Evolutionary conservation across 768 basidiomycete species (phyloP), one percentile per base, ranked within the genome.

Genomic region (Mycena haematopus): DNA sequence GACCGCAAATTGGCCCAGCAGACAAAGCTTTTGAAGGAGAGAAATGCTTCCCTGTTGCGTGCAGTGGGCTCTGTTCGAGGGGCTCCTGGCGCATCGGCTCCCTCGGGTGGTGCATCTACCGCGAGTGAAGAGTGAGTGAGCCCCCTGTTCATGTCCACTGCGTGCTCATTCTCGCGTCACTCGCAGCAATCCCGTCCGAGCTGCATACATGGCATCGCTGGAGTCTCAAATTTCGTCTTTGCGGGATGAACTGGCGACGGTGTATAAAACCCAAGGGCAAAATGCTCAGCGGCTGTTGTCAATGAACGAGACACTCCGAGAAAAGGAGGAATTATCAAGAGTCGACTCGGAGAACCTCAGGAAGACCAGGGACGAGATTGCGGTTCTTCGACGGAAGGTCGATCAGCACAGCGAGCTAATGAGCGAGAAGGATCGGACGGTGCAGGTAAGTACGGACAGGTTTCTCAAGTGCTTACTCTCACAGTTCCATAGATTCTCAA

Each of bases 181-280:
- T 53, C 65, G 59, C 69, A 94, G 91, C 66, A 92, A 94, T 73
- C 89, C 93, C 25, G 90, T 96, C 44, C 87, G 90, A 45, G 86
- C 90, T 38, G 95, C 95, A 17, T 94, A 96, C 75, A 87, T 96
- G 75, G 80, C 89, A 1, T 97, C 96, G 21, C 87, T 99, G 51
- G 96, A 99, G 75, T 89, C 91, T 5, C 95, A 98, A 72, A 92
- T 99, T 74, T 93, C 94, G 2, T 89, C 92, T 13, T 80, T 97
- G 52, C 89, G 96, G 35, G 91, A 93, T 68, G 96, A 99, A 74
- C 83, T 98, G 52, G 93, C 96, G 3, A 93, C 91, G 10, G 88
- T 96, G 1, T 99, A 99, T 81, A 96, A 96, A 75, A 93, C 94
- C 0, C 96, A 99, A 65, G 92, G 93, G 5, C 94, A 96, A 77